Percentiles rank a stretch among this genome's conserved stretches.
Conservation (phyloP, 2,329 filamentous ascomycete species). For the Magnaporthales sp. region DNA sequence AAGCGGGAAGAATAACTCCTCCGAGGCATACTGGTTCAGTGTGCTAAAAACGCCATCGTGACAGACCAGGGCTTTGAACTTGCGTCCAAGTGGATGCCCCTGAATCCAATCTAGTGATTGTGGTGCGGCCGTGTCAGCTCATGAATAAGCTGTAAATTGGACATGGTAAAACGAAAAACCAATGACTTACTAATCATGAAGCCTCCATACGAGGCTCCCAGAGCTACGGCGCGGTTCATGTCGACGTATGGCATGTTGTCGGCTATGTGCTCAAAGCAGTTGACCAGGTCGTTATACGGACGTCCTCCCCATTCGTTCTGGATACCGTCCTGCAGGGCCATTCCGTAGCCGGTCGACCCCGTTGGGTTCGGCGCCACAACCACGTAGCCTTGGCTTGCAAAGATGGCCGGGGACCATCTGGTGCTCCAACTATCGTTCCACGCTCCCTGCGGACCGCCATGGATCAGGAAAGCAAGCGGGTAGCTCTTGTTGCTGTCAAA, state of each 20-base stretch:
- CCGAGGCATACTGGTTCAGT: constrained; percentile 53
- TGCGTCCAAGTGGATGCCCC: constrained; percentile 70
- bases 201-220: constrained; percentile 68
- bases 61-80: constrained; percentile 81
- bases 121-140: constrained; percentile 6
- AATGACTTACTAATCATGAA: constrained; percentile 58
- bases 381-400: constrained; percentile 81
- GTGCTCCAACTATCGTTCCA: constrained; percentile 73
- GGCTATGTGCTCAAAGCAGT: constrained; percentile 66
- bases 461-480: constrained; percentile 70
- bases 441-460: constrained; percentile 73
- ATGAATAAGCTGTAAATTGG: too few relatives aligned
- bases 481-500: constrained; percentile 67
- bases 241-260: constrained; percentile 60
- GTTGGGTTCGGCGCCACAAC: constrained; percentile 77
- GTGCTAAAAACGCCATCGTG: constrained; percentile 82
- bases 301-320: constrained; percentile 73
- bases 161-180: not conserved
- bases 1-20: constrained; percentile 63
- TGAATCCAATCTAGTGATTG: constrained; percentile 71
- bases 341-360: constrained; percentile 74
- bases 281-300: constrained; percentile 75
- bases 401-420: constrained; percentile 79
- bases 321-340: constrained; percentile 69
- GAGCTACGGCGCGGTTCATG: constrained; percentile 57